These are phyloP conservation scores for Rhododendron henanense DNA, from an alignment of 148 eudicot species.

Conservation along the genomic window DNA sequence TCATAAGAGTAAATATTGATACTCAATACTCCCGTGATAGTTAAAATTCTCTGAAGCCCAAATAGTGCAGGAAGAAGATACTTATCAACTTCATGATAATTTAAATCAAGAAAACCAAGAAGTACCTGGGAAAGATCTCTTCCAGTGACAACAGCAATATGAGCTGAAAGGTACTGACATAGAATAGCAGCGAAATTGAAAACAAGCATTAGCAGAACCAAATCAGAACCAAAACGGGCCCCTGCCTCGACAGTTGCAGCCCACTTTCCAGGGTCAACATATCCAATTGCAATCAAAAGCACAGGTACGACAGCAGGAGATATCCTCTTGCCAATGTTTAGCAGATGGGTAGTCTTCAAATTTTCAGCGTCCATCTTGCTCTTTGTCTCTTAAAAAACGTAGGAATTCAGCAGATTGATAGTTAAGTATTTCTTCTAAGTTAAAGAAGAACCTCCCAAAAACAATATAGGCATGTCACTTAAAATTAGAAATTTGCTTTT, in stretches of 20 bases:
- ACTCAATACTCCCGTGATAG: no score
- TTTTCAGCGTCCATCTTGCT: slow-evolving; percentile 38
- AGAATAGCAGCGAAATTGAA: slow-evolving; percentile 66
- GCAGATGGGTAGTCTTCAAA: slow-evolving; percentile 18
- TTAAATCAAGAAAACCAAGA: background rate
- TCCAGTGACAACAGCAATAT: slow-evolving; percentile 61
- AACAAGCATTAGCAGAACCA: slow-evolving; percentile 40
- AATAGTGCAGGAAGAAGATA: no score
- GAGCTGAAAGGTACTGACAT: slow-evolving; percentile 79
- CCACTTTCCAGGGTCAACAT: slow-evolving; percentile 95
- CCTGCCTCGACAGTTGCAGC: slow-evolving; percentile 77
- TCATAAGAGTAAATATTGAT: background rate
- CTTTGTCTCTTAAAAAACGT: background rate
- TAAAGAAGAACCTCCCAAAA: slow-evolving; percentile 3
- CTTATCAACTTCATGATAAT: no score
- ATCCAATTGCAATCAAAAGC: slow-evolving; percentile 61
- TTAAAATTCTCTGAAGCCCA: no score
- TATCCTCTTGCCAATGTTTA: slow-evolving; percentile 29
- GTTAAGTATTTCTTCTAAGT: background rate
- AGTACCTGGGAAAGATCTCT: slow-evolving; percentile 79
- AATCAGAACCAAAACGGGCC: slow-evolving; percentile 76
- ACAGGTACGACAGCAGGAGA: slow-evolving; percentile 56
- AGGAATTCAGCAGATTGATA: background rate
- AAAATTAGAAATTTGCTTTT: background rate
- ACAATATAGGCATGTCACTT: background rate